Base-by-base conservation (phyloP, 2,329 filamentous ascomycete genomes). In the Penicillium sp. region DNA sequence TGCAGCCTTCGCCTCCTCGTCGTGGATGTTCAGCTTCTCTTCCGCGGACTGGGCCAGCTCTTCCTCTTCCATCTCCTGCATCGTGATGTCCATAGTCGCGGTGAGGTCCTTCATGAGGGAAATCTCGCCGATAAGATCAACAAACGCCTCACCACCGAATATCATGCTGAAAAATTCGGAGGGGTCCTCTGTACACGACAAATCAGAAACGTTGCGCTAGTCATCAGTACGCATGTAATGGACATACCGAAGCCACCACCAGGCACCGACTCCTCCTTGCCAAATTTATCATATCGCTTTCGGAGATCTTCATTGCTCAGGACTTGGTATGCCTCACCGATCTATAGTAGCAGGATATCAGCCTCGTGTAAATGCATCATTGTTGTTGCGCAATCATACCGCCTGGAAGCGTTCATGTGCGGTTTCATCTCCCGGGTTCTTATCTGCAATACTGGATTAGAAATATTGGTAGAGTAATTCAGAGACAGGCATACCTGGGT, bases 131-230 rank as follows among this genome's bases (percentile, higher is more conserved):
- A 98, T 97, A 77, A 93, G 88, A 75, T 98, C 91, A 53, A 85
- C 77, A 64, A 98, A 98, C 12, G 91, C 89, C 62, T 96, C 91
- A 53, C 93, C 93, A 60, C 93, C 93, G 66, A 98, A 98, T 61
- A 98, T 98, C 76, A 90, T 94, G 63, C 87, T 87, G 74, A 98
- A 98, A 79, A 98, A 98, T 72, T 98, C 93, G 57, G 89, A 80
- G 1, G 93, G 93, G 69, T 98, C 93, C 76, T 85, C 81, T 81
- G 64, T 48, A 47, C 22, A 43, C 28, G 24, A 29, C 4, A 44
- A 35, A 33, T 45, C 12, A 47, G 39, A 35, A 40, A 45, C 26
- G 13, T 32, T n/a, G 24, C 12, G 28, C 34, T 38, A 19, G 38
- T 29, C 26, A 38, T 12, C 43, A 37, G 22, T 41, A 22, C 17